Conservation (phyloP, 495 filamentous ascomycete genomes). For the Penicillium macrosclerotiorum region DNA sequence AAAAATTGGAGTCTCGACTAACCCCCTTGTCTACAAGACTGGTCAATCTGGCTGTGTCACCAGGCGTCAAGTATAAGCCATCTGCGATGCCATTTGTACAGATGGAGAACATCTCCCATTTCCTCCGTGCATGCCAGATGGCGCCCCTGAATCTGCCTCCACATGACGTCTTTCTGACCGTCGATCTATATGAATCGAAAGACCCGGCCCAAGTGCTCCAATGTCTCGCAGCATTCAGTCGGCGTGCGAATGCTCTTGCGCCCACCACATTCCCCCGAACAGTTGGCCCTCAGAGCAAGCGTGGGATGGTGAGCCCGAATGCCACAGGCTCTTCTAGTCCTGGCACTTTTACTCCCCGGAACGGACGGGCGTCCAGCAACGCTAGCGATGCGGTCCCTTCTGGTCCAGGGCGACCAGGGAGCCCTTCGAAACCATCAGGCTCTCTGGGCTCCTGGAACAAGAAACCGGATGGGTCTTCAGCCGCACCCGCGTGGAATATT, state of each 20-base stretch:
- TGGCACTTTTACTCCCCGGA: constrained; percentile 33
- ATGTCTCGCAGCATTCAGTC: constrained; percentile 87
- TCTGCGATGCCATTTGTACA: constrained; percentile 97
- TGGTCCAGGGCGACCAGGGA: constrained; percentile 50
- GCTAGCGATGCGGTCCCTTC: constrained; percentile 62
- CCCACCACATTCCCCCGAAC: constrained; percentile 68
- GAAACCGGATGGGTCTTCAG: constrained; percentile 72
- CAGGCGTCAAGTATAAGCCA: constrained; percentile 75
- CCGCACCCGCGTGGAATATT: constrained; percentile 95
- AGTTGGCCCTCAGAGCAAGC: constrained; percentile 64
- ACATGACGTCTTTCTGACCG: constrained; percentile 95
- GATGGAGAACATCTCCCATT: constrained; percentile 99
- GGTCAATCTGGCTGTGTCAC: constrained; percentile 75
- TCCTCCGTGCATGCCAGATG: constrained; percentile 80
- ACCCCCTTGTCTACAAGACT: constrained; percentile 55
- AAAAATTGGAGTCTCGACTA: constrained; percentile 6
- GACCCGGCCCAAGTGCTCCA: constrained; percentile 96
- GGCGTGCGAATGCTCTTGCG: constrained; percentile 74
- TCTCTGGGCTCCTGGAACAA: constrained; percentile 88
- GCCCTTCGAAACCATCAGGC: constrained; percentile 59
- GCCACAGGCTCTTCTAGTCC: constrained; percentile 58
- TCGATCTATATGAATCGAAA: constrained; percentile 94
- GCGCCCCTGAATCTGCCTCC: constrained; percentile 83
- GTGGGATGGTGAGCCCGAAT: constrained; percentile 63
- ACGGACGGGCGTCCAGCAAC: constrained; percentile 62